A percentile compares a stretch with the other conserved stretches of the same genome.
Evolutionary conservation across 495 filamentous ascomycete species (phyloP).

Genomic region (Aspergillus mulundensis): DNA sequence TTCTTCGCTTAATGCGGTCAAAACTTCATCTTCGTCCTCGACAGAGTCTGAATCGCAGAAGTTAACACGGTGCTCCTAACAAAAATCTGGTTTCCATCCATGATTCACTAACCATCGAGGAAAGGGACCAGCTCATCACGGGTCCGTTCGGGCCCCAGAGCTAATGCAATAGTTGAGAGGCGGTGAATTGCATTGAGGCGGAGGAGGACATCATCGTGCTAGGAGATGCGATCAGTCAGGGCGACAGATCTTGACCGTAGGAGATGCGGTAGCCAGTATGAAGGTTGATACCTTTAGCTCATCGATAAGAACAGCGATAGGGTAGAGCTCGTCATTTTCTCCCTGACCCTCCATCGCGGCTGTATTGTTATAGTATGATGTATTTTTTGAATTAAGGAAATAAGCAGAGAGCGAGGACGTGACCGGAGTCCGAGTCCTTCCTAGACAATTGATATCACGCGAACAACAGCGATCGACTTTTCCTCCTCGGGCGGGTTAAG

Average conservation of each 20-base stretch:
- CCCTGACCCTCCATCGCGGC: constrained; percentile 64
- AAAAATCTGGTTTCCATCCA: constrained; percentile 7
- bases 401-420: constrained; percentile 25
- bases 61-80: constrained; percentile 24
- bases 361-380: constrained; percentile 23
- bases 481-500: constrained; percentile 1
- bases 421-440: constrained; percentile 35
- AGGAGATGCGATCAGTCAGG: constrained; percentile 23
- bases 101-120: constrained; percentile 71
- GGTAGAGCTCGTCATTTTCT: constrained; percentile 95
- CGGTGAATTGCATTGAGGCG: constrained; percentile 97
- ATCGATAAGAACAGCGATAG: constrained; percentile 98
- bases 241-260: neutral
- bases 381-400: constrained; percentile 16
- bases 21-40: constrained; percentile 97
- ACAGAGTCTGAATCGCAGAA: constrained; percentile 71
- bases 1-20: constrained; percentile 95
- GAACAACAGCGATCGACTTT: constrained; percentile 26
- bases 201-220: constrained; percentile 98
- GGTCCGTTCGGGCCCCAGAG: constrained; percentile 90
- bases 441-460: constrained; percentile 25
- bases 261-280: neutral
- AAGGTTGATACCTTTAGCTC: constrained; percentile 79
- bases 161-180: constrained; percentile 94
- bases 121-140: constrained; percentile 98